phyloP scores from a whole-genome alignment of 179 eudicot species.

The Vitellaria paradoxa region DNA sequence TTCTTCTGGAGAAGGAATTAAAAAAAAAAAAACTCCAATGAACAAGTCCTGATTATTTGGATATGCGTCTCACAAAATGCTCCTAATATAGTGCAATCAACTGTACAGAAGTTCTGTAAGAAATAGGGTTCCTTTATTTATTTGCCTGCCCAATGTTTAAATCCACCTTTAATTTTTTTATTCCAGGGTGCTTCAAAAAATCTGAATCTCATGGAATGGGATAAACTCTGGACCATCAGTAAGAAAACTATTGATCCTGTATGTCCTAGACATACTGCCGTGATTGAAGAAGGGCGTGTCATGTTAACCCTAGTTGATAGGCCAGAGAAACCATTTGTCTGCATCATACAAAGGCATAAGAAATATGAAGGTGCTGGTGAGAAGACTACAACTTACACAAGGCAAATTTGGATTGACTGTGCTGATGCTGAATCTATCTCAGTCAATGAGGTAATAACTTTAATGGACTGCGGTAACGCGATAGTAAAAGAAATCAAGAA shows the following conservation, averaged over 20 bases:
- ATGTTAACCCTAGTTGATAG: slow-evolving; percentile 65
- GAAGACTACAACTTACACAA: slow-evolving; percentile 81
- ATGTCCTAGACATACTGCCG: slow-evolving; percentile 93
- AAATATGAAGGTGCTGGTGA: slow-evolving; percentile 84
- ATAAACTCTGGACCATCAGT: slow-evolving; percentile 93
- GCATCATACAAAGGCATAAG: slow-evolving; percentile 73
- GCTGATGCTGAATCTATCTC: slow-evolving; percentile 81
- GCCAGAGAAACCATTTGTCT: slow-evolving; percentile 67
- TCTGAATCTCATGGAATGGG: slow-evolving; percentile 99
- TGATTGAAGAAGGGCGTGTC: slow-evolving; percentile 61
- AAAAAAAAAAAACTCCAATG: not conserved
- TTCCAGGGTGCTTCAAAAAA: slow-evolving; percentile 96
- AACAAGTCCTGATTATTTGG: not conserved
- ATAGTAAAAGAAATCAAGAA: slow-evolving; percentile 73
- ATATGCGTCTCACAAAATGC: not conserved
- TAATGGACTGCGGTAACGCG: slow-evolving; percentile 99
- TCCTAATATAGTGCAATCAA: not conserved
- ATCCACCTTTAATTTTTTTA: not conserved
- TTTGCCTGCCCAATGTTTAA: not conserved
- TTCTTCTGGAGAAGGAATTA: not conserved
- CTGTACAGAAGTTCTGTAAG: not conserved
- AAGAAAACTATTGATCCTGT: slow-evolving; percentile 94
- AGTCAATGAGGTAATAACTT: slow-evolving; percentile 76
- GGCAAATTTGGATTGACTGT: slow-evolving; percentile 76
- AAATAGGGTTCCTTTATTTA: not conserved